Conservation (phyloP, 2,329 filamentous ascomycete species). For the Rachicladosporium sp. region DNA sequence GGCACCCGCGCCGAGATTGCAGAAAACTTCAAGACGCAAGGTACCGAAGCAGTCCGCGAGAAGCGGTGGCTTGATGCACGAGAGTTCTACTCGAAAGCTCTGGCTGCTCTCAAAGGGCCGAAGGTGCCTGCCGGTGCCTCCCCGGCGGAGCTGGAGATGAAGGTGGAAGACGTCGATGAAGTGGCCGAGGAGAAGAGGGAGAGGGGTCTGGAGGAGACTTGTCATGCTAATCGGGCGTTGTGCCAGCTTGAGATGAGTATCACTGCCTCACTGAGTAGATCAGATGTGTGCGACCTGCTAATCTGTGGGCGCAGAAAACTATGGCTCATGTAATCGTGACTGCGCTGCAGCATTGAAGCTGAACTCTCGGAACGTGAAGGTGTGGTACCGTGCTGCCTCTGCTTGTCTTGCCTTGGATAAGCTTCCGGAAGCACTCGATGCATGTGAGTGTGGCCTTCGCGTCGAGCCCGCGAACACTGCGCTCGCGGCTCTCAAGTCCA, state of each 20-base stretch:
- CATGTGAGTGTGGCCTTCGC: constrained; percentile 59
- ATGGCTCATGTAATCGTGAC: constrained; percentile 74
- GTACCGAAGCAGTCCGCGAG: constrained; percentile 73
- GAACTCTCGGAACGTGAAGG: constrained; percentile 75
- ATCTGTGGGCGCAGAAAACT: constrained; percentile 50
- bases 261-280: constrained; percentile 9
- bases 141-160: constrained; percentile 33
- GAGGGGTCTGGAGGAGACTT: constrained; percentile 55
- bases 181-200: constrained; percentile 51
- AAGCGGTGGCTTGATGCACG: constrained; percentile 70
- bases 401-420: constrained; percentile 72
- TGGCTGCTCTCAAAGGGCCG: constrained; percentile 57
- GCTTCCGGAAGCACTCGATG: constrained; percentile 66
- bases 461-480: constrained; percentile 60
- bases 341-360: constrained; percentile 67
- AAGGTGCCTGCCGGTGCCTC: constrained; percentile 21
- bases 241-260: constrained; percentile 73
- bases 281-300: constrained; percentile 8
- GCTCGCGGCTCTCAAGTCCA: constrained; percentile 48
- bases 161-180: constrained; percentile 43
- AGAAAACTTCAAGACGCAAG: constrained; percentile 75
- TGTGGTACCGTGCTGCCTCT: constrained; percentile 70
- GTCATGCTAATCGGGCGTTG: constrained; percentile 76
- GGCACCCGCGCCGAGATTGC: constrained; percentile 76
- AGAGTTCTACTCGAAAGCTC: constrained; percentile 84